Conservation (phyloP, 2,329 filamentous ascomycete species). For the Shiraia bambusicola region DNA sequence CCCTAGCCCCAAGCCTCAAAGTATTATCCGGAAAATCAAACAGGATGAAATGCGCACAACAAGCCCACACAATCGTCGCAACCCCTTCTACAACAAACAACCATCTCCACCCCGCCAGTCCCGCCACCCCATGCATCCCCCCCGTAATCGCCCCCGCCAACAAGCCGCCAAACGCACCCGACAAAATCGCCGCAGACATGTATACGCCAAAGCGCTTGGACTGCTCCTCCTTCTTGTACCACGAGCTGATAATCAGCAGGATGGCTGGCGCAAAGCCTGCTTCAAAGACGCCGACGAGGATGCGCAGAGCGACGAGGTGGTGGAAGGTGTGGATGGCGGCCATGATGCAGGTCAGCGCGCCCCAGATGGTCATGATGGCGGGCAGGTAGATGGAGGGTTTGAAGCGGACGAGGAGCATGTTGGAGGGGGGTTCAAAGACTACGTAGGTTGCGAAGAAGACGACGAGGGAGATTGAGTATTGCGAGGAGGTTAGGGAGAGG, state of each 20-base stretch:
- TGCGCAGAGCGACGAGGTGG: slow-evolving; percentile 54
- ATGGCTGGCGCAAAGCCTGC: slow-evolving; percentile 59
- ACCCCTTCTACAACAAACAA: slow-evolving; percentile 50
- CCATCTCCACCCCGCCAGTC: slow-evolving; percentile 56
- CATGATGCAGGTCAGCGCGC: slow-evolving; percentile 54
- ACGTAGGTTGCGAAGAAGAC: slow-evolving; percentile 59
- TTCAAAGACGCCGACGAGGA: slow-evolving; percentile 59
- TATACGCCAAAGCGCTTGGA: slow-evolving; percentile 60
- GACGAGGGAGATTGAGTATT: slow-evolving; percentile 55
- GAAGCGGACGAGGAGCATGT: slow-evolving; percentile 54
- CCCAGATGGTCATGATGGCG: slow-evolving; percentile 58
- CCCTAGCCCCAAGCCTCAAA: slow-evolving; percentile 45
- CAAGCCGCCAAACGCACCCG: slow-evolving; percentile 56
- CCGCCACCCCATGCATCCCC: slow-evolving; percentile 49
- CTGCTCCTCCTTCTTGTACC: slow-evolving; percentile 62
- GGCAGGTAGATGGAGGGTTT: slow-evolving; percentile 54
- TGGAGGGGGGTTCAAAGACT: slow-evolving; percentile 56
- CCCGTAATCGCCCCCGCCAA: slow-evolving; percentile 54
- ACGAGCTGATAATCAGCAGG: slow-evolving; percentile 57
- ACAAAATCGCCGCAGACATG: slow-evolving; percentile 59
- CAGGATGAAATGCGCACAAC: slow-evolving; percentile 50
- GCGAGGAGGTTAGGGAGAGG: slow-evolving; percentile 48
- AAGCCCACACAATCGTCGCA: slow-evolving; percentile 50
- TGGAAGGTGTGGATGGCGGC: slow-evolving; percentile 51
- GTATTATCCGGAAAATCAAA: slow-evolving; percentile 54